Conservation (phyloP, 1,284 basidiomycete genomes). For the Ceratobasidium sp. region DNA sequence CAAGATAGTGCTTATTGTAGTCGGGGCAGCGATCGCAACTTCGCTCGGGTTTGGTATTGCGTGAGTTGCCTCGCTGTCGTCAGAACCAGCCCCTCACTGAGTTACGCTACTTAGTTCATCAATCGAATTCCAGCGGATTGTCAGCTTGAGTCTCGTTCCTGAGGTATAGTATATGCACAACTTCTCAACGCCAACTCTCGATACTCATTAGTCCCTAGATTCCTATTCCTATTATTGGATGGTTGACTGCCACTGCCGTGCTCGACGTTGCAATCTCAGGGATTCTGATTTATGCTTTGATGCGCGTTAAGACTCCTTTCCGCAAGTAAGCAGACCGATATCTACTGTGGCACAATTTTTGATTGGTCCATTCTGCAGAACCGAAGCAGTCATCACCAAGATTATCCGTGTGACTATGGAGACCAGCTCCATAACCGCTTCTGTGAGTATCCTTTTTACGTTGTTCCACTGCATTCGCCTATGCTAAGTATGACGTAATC, state of each 20-base stretch:
- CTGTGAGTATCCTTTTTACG: conserved; percentile 8
- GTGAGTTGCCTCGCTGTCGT: conserved; percentile 9
- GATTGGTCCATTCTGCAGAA: conserved; percentile 17
- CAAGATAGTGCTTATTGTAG: conserved; percentile 34
- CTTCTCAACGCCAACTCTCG: neutral
- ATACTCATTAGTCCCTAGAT: conserved; percentile 28
- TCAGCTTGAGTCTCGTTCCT: conserved; percentile 31
- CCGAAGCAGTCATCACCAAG: conserved; percentile 45
- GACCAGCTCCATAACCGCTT: conserved; percentile 45
- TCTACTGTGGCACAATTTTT: neutral
- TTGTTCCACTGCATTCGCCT: neutral
- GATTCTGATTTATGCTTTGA: conserved; percentile 42
- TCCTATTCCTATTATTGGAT: conserved; percentile 39
- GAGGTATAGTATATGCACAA: neutral
- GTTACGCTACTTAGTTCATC: conserved; percentile 11
- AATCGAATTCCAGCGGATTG: conserved; percentile 40
- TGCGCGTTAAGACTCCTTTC: conserved; percentile 44
- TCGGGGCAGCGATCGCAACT: conserved; percentile 10
- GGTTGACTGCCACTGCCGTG: conserved; percentile 43
- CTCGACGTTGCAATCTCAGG: conserved; percentile 44
- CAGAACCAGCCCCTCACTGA: neutral
- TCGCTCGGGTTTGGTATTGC: conserved; percentile 38
- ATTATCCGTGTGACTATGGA: conserved; percentile 46
- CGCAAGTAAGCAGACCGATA: conserved; percentile 41
- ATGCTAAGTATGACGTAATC: neutral